Conservation (phyloP, 306 rosid species). For the Biancaea sappan region DNA sequence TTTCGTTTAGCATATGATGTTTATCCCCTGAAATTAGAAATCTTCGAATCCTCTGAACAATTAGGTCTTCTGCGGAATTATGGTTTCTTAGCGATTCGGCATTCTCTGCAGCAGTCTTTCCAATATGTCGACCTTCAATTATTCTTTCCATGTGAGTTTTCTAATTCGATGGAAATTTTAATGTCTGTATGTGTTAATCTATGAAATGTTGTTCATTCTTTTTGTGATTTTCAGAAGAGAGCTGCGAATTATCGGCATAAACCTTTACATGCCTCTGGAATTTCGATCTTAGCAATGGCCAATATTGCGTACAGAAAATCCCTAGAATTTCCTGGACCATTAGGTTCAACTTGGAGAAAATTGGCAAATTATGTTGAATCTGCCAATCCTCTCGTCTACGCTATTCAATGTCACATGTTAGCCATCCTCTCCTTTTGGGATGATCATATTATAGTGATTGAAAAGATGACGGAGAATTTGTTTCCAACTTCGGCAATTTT, state of each 20-base stretch:
- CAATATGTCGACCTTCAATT: slow-evolving; percentile 27
- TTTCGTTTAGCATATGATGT: background rate
- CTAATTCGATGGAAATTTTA: background rate
- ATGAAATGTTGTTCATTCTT: background rate
- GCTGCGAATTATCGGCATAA: slow-evolving; percentile 46
- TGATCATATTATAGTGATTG: slow-evolving; percentile 44
- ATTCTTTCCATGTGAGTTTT: slow-evolving; percentile 29
- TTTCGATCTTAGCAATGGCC: slow-evolving; percentile 49
- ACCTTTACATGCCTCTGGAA: slow-evolving; percentile 67
- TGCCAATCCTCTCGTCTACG: slow-evolving; percentile 42
- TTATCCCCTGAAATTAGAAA: background rate
- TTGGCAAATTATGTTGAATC: slow-evolving; percentile 31
- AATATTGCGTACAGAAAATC: slow-evolving; percentile 39
- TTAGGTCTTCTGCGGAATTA: slow-evolving; percentile 24
- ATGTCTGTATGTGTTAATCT: background rate
- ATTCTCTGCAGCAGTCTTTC: slow-evolving; percentile 2
- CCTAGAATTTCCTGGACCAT: slow-evolving; percentile 53
- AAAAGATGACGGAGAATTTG: slow-evolving; percentile 43
- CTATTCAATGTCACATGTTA: slow-evolving; percentile 48
- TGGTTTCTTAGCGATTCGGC: background rate
- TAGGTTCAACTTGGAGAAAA: slow-evolving; percentile 52
- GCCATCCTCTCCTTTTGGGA: slow-evolving; percentile 60
- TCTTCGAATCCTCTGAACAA: slow-evolving; percentile 26
- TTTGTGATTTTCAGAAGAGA: slow-evolving; percentile 37
- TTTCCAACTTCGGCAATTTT: slow-evolving; percentile 54